Percentiles rank a stretch among this genome's conserved stretches.
Evolutionary conservation across 345 rosid species (phyloP).

Genomic region (Euclidium syriacum): DNA sequence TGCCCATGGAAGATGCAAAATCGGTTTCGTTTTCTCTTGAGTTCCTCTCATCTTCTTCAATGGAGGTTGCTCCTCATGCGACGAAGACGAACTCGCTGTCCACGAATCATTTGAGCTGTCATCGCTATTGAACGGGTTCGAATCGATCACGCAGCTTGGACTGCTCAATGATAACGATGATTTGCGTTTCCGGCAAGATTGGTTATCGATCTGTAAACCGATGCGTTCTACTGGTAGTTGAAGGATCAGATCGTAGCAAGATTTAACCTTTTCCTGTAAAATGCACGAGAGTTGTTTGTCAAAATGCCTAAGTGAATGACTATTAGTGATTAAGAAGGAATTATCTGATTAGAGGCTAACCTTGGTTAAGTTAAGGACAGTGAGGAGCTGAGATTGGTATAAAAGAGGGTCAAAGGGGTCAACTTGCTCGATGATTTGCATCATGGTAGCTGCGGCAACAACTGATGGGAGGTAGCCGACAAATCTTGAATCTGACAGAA

Average conservation of each 20-base stretch:
- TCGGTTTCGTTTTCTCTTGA: constrained; percentile 30
- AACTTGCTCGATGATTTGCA: constrained; percentile 56
- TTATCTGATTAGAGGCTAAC: constrained; percentile 36
- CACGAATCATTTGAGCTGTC: constrained; percentile 49
- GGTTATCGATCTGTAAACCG: neutral
- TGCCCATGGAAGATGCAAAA: constrained; percentile 21
- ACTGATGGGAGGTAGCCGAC: constrained; percentile 66
- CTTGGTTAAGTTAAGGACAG: constrained; percentile 53
- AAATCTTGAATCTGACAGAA: constrained; percentile 59
- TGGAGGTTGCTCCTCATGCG: constrained; percentile 26
- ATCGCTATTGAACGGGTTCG: constrained; percentile 39
- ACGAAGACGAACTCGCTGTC: constrained; percentile 32
- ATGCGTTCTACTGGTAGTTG: constrained; percentile 29
- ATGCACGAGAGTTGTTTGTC: constrained; percentile 1
- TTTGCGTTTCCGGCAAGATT: constrained; percentile 49
- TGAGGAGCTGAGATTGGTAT: constrained; percentile 50
- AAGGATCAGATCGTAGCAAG: constrained; percentile 47
- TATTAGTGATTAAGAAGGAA: neutral
- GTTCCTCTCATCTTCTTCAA: constrained; percentile 54
- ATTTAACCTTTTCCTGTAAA: constrained; percentile 53
- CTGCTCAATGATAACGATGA: constrained; percentile 35
- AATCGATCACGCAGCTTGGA: constrained; percentile 64
- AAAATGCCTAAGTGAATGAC: neutral
- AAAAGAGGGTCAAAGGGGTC: constrained; percentile 45
- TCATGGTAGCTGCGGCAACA: constrained; percentile 82